Base-by-base conservation (phyloP, 148 eudicot species). In the Polygonum maritimum region DNA sequence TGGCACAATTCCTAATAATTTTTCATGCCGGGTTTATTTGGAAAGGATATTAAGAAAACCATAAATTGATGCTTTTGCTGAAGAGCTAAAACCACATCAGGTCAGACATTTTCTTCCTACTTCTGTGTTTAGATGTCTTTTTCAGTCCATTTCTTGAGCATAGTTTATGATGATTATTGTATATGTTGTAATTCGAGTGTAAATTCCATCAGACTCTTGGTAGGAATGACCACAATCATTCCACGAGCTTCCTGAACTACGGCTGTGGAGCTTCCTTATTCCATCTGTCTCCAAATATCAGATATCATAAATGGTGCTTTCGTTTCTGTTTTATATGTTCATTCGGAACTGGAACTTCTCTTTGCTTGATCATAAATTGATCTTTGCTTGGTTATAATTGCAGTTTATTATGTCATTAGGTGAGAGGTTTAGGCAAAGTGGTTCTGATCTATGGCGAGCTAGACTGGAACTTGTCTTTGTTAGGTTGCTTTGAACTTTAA, bases 31-130 rank as follows among this genome's bases (percentile, higher is more conserved):
- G 99, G 99, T 95, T 31, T 95, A 92, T 85, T 81, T 95, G 76
- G 99, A 95, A 82, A 95, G 97, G 80, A 95, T 95, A 63, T 81
- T 95, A 84, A 92, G 99, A 79, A 95, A 88, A 82, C 97, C 98
- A 72, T 97, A 95, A 83, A 95, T 95, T 81, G 99, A 95, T 86
- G 98, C 97, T 21, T 95, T 95, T 88, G 86, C 98, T 78, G 97
- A 95, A 84, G 99, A 95, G 80, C 81, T 95, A 73, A 95, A 91
- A 83, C 93, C 94, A 76, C 98, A 95, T 83, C 99, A 95, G 98
- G 99, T 91, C 78, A 57, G 75, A 33, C 4, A 26, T 67, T 48
- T 67, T 45, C n/a, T 33, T 13, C 11, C 0, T 41, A 12, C 31
- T 21, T 16, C 62, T 18, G 60, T 75, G 14, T 31, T 21, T 52